Base-by-base conservation (phyloP, 2,329 filamentous ascomycete species). In the Penicillium sp. region DNA sequence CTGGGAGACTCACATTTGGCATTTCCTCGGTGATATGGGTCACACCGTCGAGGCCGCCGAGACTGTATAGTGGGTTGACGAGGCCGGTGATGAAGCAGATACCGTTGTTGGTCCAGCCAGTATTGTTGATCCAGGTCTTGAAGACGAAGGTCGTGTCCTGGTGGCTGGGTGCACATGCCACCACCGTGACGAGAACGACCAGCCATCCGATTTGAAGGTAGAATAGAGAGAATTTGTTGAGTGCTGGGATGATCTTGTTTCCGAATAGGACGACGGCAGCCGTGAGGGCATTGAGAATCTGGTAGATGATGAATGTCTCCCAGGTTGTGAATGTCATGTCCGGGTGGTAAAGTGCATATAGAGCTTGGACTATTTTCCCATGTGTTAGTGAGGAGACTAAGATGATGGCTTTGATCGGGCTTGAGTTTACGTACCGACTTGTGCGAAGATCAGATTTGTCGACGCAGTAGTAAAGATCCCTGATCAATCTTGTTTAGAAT, bases 21-120 rank as follows among this genome's bases (percentile, higher is more conserved):
- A 83, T 81, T 67, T 83, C 81, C 62, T 83, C 81, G 0, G 81
- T 79, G 44, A 83, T 79, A 65, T 83, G 81, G 63, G 78, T 78
- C 4, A 79, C 77, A 1, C 78, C 78, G 60, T 83, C 81, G 1
- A 83, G 69, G 0, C 80, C 79, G 22, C 79, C 78, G 14, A 83
- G 72, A 22, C 76, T 75, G 66, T 80, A 83, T 5, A 80, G 66
- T 0, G 79, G 77, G 58, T 82, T 82, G 1, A 83, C 78, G 3
- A 83, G 67, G 0, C 81, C 81, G 0, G 79, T 80, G 55, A 83
- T 81, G 65, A 83, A 83, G 57, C 76, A 79, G 36, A 83, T 78
- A 1, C 73, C 78, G 55, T 81, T 77, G 56, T 77, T 80, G 36
- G 78, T 70, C 82, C 82, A 84, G 13, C 82, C 81, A 0, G 82